Evolutionary conservation across 441 rosid genomes (phyloP), one percentile per base, ranked within the genome.

Genomic region (Croton setiger): DNA sequence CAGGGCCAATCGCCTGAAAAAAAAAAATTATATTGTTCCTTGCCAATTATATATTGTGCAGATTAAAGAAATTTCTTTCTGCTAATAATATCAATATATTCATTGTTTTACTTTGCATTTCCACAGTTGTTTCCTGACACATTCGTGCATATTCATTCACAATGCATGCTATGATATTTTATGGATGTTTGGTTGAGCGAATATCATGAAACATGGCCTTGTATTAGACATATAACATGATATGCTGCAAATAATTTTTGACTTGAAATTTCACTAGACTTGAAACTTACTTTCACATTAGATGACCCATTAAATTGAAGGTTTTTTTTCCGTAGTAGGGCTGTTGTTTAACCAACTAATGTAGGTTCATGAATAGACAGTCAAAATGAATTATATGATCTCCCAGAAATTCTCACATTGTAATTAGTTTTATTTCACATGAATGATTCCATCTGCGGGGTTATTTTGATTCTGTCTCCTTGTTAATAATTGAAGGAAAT

Each of bases 1-100:
- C 8, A 84, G 59, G 47, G 92, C 90, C 83, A 87, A 64, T 51
- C 82, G 68, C 73, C 95, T 89, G 81, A 56, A 67, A 75, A 70
- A 35, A 62, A 53, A 7, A 67, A 57, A 44, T 27, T 55, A 18
- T 51, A n/a, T n/a, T n/a, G n/a, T n/a, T n/a, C n/a, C n/a, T n/a
- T 27, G 31, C 55, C 51, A 37, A 39, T 18, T 49, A 59, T 59
- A 18, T 57, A 27, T 51, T 4, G 58, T 39, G 58, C 8, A 54
- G 58, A 48, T 53, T 70, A 7, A 55, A 57, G 33, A 36, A 45
- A 57, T 7, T 11, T 37, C 35, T 21, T 45, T 56, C 20, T 6
- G 10, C 4, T 20, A 18, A 41, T 71, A 37, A 64, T 27, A 48
- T 10, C 52, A 14, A 20, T 51, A 39, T 52, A 5, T 43, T 53